A percentile compares a stretch with the other conserved stretches of the same genome.
phyloP scores from a whole-genome alignment of 2,329 filamentous ascomycete species.

The Colletotrichum sp. region DNA sequence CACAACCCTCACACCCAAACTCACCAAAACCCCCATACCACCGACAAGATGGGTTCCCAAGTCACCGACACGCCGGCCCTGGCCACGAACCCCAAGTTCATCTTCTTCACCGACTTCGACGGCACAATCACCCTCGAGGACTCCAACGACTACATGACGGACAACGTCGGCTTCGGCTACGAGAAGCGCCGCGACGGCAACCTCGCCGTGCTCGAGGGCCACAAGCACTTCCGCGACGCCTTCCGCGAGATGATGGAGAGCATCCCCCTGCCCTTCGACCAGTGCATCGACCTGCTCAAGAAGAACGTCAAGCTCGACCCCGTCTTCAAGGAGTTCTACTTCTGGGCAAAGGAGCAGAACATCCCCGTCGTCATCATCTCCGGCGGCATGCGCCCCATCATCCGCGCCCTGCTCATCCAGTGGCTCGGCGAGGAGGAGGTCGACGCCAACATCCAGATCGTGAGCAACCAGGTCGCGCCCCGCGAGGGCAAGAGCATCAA shows the following conservation, averaged over 20 bases:
- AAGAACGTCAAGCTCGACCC: constrained; percentile 89
- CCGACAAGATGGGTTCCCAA: constrained; percentile 45
- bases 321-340: constrained; percentile 85
- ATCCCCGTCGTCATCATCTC: constrained; percentile 92
- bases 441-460: constrained; percentile 81
- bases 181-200: constrained; percentile 76
- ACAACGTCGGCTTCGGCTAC: constrained; percentile 85
- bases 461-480: constrained; percentile 80
- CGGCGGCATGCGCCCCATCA: constrained; percentile 91
- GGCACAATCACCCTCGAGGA: constrained; percentile 85
- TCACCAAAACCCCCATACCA: not conserved
- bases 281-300: constrained; percentile 80
- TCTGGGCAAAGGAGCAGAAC: constrained; percentile 81
- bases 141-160: constrained; percentile 77
- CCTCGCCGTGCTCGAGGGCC: constrained; percentile 74
- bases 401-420: constrained; percentile 80
- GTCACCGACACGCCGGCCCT: constrained; percentile 58
- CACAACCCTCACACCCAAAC: not conserved
- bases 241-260: constrained; percentile 94
- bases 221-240: constrained; percentile 78
- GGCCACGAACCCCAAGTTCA: constrained; percentile 78
- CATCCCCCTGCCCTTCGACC: constrained; percentile 77
- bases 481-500: constrained; percentile 74
- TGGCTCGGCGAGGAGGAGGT: constrained; percentile 79
- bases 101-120: constrained; percentile 99